A percentile compares a stretch with the other conserved stretches of the same genome.
Conservation (phyloP, 148 eudicot genomes). For the Suaeda aralocaspica region DNA sequence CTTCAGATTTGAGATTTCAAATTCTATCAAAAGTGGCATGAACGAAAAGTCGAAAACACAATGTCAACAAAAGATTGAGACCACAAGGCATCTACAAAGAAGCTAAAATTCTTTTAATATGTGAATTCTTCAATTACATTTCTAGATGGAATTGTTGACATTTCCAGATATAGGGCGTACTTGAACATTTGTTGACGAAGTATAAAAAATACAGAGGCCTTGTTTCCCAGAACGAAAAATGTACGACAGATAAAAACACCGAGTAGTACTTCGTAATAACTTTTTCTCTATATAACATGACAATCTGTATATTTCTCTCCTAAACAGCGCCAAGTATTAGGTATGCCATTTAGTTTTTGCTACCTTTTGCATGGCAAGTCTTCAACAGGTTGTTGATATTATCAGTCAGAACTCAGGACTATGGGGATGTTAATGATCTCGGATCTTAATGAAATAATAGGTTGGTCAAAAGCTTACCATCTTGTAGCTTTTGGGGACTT, state of each 20-base stretch:
- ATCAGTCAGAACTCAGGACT: no score
- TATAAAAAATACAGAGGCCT: not conserved
- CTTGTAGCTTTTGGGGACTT: slow-evolving; percentile 7
- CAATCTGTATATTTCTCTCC: not conserved
- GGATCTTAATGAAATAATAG: not conserved
- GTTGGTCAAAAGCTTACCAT: slow-evolving; percentile 13
- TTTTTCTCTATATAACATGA: not conserved
- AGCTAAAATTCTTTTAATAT: not conserved
- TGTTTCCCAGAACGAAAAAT: not conserved
- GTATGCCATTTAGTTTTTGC: not conserved
- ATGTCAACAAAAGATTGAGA: not conserved
- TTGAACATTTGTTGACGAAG: not conserved
- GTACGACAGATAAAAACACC: not conserved
- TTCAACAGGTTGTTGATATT: no score
- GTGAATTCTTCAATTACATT: not conserved
- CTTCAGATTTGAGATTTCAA: no score
- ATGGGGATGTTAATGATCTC: no score
- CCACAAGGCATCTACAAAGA: not conserved
- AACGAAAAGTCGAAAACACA: not conserved
- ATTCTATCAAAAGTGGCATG: not conserved
- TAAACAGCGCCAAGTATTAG: not conserved
- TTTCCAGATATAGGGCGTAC: not conserved
- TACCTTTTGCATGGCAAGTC: not conserved
- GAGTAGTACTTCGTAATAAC: not conserved
- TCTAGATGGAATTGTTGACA: not conserved